These are phyloP conservation scores for Trypanosoma scelopori DNA, from an alignment of 208 protist species.

Conservation along the genomic window DNA sequence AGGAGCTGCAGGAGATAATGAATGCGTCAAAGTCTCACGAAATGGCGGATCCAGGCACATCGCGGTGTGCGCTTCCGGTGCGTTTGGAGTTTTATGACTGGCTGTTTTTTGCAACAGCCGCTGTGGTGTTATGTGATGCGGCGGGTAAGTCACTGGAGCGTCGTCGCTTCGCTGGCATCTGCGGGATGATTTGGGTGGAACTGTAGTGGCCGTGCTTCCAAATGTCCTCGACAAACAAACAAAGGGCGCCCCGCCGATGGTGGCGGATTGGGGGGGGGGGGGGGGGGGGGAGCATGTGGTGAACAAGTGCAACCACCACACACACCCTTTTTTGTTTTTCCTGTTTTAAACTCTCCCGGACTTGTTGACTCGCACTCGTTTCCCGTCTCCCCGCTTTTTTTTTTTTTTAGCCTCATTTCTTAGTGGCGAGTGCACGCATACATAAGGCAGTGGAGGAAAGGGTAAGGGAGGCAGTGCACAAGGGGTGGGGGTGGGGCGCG, in stretches of 20 bases:
- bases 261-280: no score
- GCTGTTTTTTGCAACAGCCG: conserved; percentile 43
- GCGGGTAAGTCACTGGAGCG: conserved; percentile 23
- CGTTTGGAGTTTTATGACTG: conserved; percentile 52
- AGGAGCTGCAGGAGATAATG: conserved; percentile 43
- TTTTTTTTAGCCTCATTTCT: no score
- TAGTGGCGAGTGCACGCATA: no score
- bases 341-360: no score
- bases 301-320: no score
- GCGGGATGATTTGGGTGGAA: conserved; percentile 63
- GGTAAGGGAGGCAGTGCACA: no score
- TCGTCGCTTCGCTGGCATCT: conserved; percentile 56
- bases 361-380: no score
- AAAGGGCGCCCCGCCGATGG: conserved; percentile 9
- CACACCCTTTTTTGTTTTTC: no score
- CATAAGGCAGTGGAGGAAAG: no score
- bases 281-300: no score
- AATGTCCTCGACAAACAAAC: conserved; percentile 15
- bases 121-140: conserved; percentile 36
- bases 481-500: background rate
- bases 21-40: conserved; percentile 24
- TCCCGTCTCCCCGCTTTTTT: no score
- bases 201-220: conserved; percentile 9
- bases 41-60: background rate
- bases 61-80: conserved; percentile 25